Conservation (phyloP, 2,329 filamentous ascomycete genomes). For the Ilyonectria robusta region DNA sequence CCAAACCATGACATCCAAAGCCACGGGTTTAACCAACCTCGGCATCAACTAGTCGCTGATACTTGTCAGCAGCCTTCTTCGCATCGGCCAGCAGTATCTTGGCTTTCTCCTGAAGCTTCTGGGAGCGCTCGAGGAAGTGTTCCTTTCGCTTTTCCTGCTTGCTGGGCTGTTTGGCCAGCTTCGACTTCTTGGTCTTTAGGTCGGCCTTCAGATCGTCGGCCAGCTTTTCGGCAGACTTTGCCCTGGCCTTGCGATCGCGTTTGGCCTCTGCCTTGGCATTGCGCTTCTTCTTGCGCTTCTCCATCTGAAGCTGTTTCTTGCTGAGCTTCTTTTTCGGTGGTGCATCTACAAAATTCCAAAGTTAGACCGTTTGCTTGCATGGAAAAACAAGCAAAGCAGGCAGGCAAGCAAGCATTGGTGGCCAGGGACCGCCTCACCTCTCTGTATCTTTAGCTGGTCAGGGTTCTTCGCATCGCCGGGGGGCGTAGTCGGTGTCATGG, state of each 20-base stretch:
- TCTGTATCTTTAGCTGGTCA: conserved; percentile 37
- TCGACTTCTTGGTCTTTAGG: conserved; percentile 51
- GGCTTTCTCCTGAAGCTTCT: conserved; percentile 51
- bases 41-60: conserved; percentile 45
- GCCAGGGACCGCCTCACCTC: conserved; percentile 31
- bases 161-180: conserved; percentile 41
- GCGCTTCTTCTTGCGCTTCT: conserved; percentile 55
- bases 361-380: conserved; percentile 21
- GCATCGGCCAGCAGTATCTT: conserved; percentile 59
- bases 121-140: conserved; percentile 55
- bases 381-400: not conserved
- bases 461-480: conserved; percentile 32
- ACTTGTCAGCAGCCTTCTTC: conserved; percentile 50
- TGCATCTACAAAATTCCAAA: conserved; percentile 27
- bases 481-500: conserved; percentile 36
- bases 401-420: not conserved
- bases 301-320: conserved; percentile 33
- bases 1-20: not conserved
- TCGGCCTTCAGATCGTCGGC: conserved; percentile 49
- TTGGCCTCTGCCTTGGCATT: conserved; percentile 55
- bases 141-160: conserved; percentile 57
- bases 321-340: conserved; percentile 34
- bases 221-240: conserved; percentile 52
- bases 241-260: conserved; percentile 54
- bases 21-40: conserved; percentile 36